These are phyloP conservation scores for Polyporus arcularius DNA, from an alignment of 768 basidiomycete genomes.

Conservation along the genomic window DNA sequence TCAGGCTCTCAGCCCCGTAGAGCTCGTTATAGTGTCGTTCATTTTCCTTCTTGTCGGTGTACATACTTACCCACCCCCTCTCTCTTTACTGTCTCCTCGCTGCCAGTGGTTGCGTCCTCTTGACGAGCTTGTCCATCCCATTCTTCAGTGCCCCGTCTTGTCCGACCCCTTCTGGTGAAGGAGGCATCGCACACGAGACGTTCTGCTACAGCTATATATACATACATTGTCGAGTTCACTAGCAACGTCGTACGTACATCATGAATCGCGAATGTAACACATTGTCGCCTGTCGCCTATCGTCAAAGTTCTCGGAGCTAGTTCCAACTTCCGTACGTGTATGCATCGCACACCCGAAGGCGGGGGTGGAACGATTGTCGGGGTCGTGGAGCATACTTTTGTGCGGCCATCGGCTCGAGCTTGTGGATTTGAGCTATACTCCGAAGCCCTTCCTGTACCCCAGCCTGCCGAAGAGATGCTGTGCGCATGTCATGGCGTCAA, in stretches of 20 bases:
- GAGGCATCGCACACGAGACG: neutral
- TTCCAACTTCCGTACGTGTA: neutral
- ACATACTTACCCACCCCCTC: neutral
- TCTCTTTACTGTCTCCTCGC: neutral
- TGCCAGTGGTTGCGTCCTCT: neutral
- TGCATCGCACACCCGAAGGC: neutral
- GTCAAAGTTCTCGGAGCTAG: no score
- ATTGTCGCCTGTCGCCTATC: neutral
- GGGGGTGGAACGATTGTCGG: no score
- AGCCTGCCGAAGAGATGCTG: no score
- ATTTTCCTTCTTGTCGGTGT: neutral
- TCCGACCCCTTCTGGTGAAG: neutral
- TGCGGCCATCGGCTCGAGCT: no score
- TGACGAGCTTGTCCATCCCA: neutral
- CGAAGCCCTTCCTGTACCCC: no score
- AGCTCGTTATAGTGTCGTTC: neutral
- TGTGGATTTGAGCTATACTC: no score
- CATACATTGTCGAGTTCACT: neutral
- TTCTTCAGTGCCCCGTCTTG: neutral
- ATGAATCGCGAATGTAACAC: neutral
- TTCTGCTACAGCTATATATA: neutral
- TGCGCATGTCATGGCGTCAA: no score
- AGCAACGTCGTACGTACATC: neutral
- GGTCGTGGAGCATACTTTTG: no score
- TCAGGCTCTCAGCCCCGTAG: neutral